These are phyloP conservation scores for Epichloe baconii DNA, from an alignment of 2,329 filamentous ascomycete genomes.

Conservation along the genomic window DNA sequence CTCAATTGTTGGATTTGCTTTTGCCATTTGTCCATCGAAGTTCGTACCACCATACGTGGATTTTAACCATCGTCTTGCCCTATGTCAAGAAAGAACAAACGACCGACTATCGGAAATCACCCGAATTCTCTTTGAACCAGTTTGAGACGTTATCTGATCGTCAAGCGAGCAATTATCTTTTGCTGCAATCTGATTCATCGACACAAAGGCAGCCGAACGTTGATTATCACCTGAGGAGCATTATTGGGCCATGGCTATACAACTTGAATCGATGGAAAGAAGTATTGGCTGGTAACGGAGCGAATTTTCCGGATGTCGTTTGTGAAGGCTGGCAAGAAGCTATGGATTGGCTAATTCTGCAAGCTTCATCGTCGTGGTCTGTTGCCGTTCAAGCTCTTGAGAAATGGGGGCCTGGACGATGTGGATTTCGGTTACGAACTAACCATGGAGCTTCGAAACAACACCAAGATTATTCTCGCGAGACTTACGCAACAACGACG, in stretches of 20 bases:
- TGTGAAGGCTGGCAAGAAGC: slow-evolving; percentile 56
- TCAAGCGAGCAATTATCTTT: slow-evolving; percentile 45
- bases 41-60: slow-evolving; percentile 51
- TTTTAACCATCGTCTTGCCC: slow-evolving; percentile 55
- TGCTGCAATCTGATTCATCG: slow-evolving; percentile 39
- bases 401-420: slow-evolving; percentile 64
- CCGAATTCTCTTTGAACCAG: slow-evolving; percentile 41
- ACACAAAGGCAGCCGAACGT: slow-evolving; percentile 29
- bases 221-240: slow-evolving; percentile 51
- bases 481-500: slow-evolving; percentile 52
- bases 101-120: slow-evolving; percentile 45
- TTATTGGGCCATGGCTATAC: slow-evolving; percentile 64
- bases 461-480: slow-evolving; percentile 44
- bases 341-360: slow-evolving; percentile 51
- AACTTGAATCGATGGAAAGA: slow-evolving; percentile 44
- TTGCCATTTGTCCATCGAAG: slow-evolving; percentile 53
- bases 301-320: slow-evolving; percentile 17
- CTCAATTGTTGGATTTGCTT: slow-evolving; percentile 53
- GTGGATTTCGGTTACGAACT: slow-evolving; percentile 52
- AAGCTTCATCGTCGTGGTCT: slow-evolving; percentile 46
- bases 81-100: slow-evolving; percentile 55
- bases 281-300: slow-evolving; percentile 2
- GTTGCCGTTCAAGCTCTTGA: slow-evolving; percentile 50
- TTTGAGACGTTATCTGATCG: slow-evolving; percentile 50
- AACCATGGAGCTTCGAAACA: slow-evolving; percentile 44